Percentiles rank a stretch among this genome's conserved stretches.
Evolutionary conservation across 495 filamentous ascomycete species (phyloP).

Genomic region (Penicillium taxi): DNA sequence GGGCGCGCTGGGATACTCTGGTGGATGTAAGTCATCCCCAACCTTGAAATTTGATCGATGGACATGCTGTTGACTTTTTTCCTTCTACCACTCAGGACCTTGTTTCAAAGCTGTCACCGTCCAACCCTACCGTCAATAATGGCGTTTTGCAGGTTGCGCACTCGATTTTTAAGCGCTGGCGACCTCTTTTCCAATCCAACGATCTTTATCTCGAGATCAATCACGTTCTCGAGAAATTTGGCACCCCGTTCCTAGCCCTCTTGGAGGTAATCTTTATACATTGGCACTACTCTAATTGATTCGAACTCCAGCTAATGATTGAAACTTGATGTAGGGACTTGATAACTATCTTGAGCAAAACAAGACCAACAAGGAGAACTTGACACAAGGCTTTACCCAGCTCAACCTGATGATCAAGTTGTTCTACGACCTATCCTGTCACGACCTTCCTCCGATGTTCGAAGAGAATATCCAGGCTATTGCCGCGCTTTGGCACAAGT

Average conservation of each 20-base stretch:
- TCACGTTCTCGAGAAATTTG: constrained; percentile 81
- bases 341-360: constrained; percentile 71
- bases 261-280: constrained; percentile 59
- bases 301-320: constrained; percentile 4
- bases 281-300: too few species aligned
- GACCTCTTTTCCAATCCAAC: constrained; percentile 85
- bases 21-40: constrained; percentile 52
- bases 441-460: constrained; percentile 90
- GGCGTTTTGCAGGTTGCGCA: constrained; percentile 95
- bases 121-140: constrained; percentile 73
- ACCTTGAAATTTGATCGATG: background rate
- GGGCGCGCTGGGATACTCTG: constrained; percentile 87
- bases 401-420: constrained; percentile 83
- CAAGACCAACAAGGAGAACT: constrained; percentile 58
- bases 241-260: constrained; percentile 68
- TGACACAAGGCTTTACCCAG: constrained; percentile 70
- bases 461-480: constrained; percentile 74
- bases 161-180: constrained; percentile 95
- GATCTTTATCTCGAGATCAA: constrained; percentile 87
- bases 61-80: background rate
- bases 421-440: constrained; percentile 90
- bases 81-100: constrained; percentile 53
- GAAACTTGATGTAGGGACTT: constrained; percentile 46
- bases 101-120: constrained; percentile 71
- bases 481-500: constrained; percentile 77